A percentile compares a stretch with the other conserved stretches of the same genome.
Conservation (phyloP, 352 stramenopile genomes). For the Pythium brachiatum region DNA sequence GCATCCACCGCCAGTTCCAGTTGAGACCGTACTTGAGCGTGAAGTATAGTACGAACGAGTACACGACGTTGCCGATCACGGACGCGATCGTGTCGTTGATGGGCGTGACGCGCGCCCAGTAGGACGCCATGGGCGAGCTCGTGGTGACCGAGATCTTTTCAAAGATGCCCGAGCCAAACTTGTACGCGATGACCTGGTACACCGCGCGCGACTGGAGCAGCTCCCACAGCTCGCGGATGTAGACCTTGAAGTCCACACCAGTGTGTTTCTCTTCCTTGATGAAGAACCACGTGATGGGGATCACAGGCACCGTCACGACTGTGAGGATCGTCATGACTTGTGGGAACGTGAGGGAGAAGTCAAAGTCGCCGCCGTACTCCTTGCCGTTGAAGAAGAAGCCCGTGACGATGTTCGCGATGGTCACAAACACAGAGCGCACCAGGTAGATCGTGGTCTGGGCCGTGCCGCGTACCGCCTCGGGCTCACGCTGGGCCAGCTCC, state of each 20-base stretch:
- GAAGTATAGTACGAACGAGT: not conserved
- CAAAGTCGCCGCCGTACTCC: not conserved
- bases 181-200: not conserved
- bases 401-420: not conserved
- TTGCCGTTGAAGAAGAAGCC: not conserved
- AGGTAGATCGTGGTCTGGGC: not conserved
- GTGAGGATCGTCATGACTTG: not conserved
- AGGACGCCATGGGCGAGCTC: not conserved
- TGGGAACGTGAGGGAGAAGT: not conserved
- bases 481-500: not conserved
- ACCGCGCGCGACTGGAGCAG: not conserved
- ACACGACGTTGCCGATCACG: not conserved
- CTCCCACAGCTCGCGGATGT: not conserved
- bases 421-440: not conserved
- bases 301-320: not conserved
- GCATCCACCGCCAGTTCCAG: not conserved
- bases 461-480: not conserved
- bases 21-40: not conserved
- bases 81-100: not conserved
- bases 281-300: not conserved
- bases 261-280: not conserved
- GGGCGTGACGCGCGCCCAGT: not conserved
- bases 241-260: not conserved
- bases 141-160: not conserved
- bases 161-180: constrained; percentile 4